A percentile compares a stretch with the other conserved stretches of the same genome.
Evolutionary conservation across 345 rosid species (phyloP).

Genomic region (Geranium rotundifolium): DNA sequence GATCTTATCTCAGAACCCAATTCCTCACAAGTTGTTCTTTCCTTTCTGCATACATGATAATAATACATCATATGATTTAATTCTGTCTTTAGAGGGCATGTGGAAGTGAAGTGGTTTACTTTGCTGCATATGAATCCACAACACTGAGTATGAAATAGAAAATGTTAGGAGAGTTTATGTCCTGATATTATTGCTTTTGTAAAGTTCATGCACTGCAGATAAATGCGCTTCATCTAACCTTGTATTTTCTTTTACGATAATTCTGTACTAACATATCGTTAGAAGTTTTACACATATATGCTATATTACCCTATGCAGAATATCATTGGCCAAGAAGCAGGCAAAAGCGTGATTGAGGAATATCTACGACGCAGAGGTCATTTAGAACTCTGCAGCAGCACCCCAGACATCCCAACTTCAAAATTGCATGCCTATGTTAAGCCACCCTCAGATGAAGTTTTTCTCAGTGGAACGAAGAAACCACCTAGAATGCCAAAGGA

Average conservation of each 20-base stretch:
- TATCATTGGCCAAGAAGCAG: constrained; percentile 67
- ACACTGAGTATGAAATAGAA: background rate
- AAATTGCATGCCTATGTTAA: constrained; percentile 66
- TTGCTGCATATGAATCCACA: background rate
- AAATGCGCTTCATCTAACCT: background rate
- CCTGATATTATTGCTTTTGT: too few species aligned
- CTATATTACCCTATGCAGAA: constrained; percentile 36
- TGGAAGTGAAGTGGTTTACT: background rate
- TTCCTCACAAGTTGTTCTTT: background rate
- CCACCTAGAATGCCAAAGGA: constrained; percentile 38
- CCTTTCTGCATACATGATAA: background rate
- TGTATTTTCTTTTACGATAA: background rate
- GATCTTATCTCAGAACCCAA: background rate
- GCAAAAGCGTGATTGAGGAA: constrained; percentile 57
- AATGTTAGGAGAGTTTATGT: background rate
- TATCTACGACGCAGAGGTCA: constrained; percentile 66
- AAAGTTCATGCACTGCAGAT: background rate
- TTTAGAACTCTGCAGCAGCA: constrained; percentile 25
- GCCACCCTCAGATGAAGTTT: constrained; percentile 41
- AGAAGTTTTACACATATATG: background rate
- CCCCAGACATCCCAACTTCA: constrained; percentile 28
- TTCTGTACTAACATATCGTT: background rate
- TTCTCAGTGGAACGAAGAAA: constrained; percentile 39
- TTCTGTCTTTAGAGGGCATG: background rate
- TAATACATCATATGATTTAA: background rate